A percentile compares a stretch with the other conserved stretches of the same genome.
These are phyloP conservation scores for Yarrowia sp. DNA, from an alignment of 805 yeast species.

Conservation along the genomic window DNA sequence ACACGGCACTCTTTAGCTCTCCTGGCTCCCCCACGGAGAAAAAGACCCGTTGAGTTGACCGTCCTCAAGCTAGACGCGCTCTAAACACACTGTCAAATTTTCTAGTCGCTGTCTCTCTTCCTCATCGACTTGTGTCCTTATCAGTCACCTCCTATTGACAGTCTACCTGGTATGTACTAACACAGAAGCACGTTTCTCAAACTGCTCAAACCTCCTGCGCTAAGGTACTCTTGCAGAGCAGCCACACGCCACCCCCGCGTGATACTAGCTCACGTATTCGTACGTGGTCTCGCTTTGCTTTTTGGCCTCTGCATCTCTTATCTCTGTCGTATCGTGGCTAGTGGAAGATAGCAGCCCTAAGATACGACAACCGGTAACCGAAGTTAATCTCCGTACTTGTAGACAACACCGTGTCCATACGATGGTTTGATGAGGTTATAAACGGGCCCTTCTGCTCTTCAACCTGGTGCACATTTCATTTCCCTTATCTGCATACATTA, in stretches of 20 bases:
- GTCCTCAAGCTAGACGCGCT: no score
- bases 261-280: background rate
- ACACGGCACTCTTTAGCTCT: no score
- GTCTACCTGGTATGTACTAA: no score
- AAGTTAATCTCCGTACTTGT: no score
- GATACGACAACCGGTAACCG: slow-evolving; percentile 1
- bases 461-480: background rate
- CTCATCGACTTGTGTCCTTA: background rate
- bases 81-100: no score
- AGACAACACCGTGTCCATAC: background rate
- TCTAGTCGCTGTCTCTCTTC: background rate
- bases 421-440: background rate
- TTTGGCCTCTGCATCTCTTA: background rate
- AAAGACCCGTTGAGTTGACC: no score
- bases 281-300: background rate
- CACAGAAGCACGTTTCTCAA: no score
- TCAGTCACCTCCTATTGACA: no score
- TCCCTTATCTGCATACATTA: background rate
- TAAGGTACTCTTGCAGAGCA: no score
- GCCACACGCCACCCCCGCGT: no score
- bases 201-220: no score
- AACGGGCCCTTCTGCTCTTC: background rate
- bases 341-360: slow-evolving; percentile 1
- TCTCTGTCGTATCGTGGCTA: background rate
- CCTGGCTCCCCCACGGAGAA: no score